phyloP scores from a whole-genome alignment of 2,329 filamentous ascomycete species.

The Fusarium sp. region DNA sequence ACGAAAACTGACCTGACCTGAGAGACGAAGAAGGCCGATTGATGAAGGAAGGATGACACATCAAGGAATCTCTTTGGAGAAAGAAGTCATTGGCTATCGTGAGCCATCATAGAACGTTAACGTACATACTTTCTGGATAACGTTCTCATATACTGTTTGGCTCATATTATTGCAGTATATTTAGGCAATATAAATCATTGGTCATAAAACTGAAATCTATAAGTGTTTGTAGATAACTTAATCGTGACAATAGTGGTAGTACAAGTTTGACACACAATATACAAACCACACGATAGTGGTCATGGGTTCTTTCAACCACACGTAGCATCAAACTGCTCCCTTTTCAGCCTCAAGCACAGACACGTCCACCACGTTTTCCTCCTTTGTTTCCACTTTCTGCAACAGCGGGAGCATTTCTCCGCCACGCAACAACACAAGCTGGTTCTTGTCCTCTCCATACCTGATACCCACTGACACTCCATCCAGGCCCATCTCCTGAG shows the following conservation, averaged over 20 bases:
- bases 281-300: background rate
- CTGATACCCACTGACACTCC: slow-evolving; percentile 65
- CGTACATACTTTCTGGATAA: slow-evolving; percentile 16
- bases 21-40: background rate
- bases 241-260: background rate
- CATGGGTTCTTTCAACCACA: background rate
- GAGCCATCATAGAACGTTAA: slow-evolving; percentile 10
- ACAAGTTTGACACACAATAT: background rate
- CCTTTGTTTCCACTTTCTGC: slow-evolving; percentile 2
- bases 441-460: slow-evolving; percentile 52
- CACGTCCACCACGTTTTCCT: slow-evolving; percentile 2
- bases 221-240: too few species aligned
- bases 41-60: background rate
- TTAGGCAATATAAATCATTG: background rate
- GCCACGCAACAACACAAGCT: slow-evolving; percentile 64
- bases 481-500: slow-evolving; percentile 70
- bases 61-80: background rate
- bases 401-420: slow-evolving; percentile 54
- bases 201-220: background rate
- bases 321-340: background rate
- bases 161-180: background rate
- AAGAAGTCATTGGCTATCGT: background rate
- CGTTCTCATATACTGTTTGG: background rate
- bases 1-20: background rate
- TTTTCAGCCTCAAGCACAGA: slow-evolving; percentile 1